phyloP scores from a whole-genome alignment of 2,329 filamentous ascomycete genomes.

The Colletotrichum theobromicola region DNA sequence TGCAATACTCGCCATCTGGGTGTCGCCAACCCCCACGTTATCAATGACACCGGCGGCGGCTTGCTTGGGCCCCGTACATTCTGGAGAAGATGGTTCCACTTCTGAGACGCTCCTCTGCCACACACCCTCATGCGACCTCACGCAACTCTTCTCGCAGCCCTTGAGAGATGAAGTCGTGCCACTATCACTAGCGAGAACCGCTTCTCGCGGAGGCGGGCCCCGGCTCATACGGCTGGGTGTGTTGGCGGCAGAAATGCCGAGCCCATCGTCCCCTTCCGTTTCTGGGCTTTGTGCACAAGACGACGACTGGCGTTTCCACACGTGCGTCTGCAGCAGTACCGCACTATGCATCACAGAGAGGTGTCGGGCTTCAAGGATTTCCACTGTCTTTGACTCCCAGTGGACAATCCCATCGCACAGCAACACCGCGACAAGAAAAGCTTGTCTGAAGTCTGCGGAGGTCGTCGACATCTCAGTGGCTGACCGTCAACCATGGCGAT shows the following conservation, averaged over 20 bases:
- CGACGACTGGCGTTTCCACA: neutral
- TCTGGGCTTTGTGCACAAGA: neutral
- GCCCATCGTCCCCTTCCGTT: neutral
- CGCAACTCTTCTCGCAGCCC: neutral
- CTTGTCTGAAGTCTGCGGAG: no score
- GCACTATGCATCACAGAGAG: no score
- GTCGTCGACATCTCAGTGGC: neutral
- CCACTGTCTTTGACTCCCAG: no score
- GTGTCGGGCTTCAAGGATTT: no score
- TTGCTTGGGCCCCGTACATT: fast-evolving
- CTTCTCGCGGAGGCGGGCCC: no score
- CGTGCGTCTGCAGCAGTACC: neutral
- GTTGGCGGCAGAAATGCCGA: neutral
- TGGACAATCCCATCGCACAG: no score
- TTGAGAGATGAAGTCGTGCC: neutral
- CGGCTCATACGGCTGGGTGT: neutral
- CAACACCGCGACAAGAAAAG: no score
- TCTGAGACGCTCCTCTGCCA: neutral
- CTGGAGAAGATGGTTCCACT: neutral
- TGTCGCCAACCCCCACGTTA: no score
- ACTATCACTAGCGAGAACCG: neutral
- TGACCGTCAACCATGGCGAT: neutral
- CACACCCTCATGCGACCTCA: neutral
- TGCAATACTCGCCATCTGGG: no score
- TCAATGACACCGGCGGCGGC: neutral